A percentile compares a stretch with the other conserved stretches of the same genome.
Conservation (phyloP, 176 grass and related monocot genomes). For the Carex scoparia region DNA sequence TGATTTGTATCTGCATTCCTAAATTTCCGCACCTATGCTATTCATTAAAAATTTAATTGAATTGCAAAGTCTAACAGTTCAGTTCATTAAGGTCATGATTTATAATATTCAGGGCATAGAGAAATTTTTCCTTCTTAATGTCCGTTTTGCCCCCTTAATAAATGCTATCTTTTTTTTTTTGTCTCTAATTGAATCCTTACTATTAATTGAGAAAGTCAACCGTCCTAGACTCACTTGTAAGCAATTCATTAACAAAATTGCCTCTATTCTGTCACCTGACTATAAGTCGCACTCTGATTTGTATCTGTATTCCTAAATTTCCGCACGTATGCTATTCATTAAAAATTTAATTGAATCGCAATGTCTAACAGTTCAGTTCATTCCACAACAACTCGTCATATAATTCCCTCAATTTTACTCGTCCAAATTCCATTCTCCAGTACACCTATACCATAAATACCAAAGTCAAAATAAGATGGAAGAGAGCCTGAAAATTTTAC, state of each 20-base stretch:
- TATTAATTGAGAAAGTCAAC: too few species aligned
- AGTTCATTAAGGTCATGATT: background rate
- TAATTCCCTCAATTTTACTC: background rate
- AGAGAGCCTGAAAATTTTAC: constrained; percentile 1
- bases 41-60: background rate
- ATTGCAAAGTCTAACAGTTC: background rate
- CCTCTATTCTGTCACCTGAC: background rate
- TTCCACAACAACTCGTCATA: background rate
- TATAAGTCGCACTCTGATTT: background rate
- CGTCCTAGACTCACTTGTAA: too few species aligned
- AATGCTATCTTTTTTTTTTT: too few species aligned
- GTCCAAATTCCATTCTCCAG: constrained; percentile 4
- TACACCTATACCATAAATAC: constrained; percentile 6
- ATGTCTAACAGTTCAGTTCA: background rate
- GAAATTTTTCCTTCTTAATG: too few species aligned
- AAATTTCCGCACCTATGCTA: background rate
- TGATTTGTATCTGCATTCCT: background rate
- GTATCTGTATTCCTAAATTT: background rate
- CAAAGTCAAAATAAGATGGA: background rate
- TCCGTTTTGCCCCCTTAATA: too few species aligned
- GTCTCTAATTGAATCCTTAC: too few species aligned
- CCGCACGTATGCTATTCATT: background rate
- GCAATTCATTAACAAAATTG: background rate
- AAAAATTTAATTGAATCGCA: background rate
- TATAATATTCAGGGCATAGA: too few species aligned